phyloP scores from a whole-genome alignment of 2,329 filamentous ascomycete species.

The Coniochaeta sp. region DNA sequence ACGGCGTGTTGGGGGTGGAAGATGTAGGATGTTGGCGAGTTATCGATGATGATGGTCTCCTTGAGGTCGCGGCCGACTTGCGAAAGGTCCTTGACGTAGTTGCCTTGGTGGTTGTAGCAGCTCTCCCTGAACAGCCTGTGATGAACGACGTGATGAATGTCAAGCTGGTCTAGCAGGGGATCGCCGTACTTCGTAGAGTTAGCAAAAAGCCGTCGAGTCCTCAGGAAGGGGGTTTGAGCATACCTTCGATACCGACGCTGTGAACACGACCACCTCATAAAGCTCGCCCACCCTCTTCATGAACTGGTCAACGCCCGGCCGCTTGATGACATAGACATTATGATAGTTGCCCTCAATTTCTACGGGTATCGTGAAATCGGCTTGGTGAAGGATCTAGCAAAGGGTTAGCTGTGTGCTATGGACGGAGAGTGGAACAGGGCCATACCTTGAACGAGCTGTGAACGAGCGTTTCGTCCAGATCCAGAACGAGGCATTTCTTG shows the following conservation, averaged over 20 bases:
- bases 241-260: constrained; percentile 95
- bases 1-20: constrained; percentile 99
- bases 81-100: constrained; percentile 98
- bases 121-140: constrained; percentile 95
- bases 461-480: constrained; percentile 93
- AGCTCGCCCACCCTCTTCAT: constrained; percentile 98
- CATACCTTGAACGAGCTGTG: constrained; percentile 97
- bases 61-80: constrained; percentile 92
- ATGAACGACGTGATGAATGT: constrained; percentile 95
- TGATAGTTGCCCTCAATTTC: constrained; percentile 99
- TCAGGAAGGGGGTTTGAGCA: neutral
- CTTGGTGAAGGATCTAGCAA: constrained; percentile 83
- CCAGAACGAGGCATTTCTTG: constrained; percentile 89
- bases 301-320: constrained; percentile 96
- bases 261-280: constrained; percentile 98
- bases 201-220: constrained; percentile 7
- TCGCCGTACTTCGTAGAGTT: constrained; percentile 70
- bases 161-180: constrained; percentile 88
- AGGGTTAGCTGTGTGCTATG: constrained; percentile 7
- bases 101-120: constrained; percentile 98
- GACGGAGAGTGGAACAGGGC: neutral
- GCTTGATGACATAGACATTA: constrained; percentile 99
- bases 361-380: constrained; percentile 97
- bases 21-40: constrained; percentile 98
- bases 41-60: constrained; percentile 99